Conservation (phyloP, 2,329 filamentous ascomycete genomes). For the Fusarium sp. region DNA sequence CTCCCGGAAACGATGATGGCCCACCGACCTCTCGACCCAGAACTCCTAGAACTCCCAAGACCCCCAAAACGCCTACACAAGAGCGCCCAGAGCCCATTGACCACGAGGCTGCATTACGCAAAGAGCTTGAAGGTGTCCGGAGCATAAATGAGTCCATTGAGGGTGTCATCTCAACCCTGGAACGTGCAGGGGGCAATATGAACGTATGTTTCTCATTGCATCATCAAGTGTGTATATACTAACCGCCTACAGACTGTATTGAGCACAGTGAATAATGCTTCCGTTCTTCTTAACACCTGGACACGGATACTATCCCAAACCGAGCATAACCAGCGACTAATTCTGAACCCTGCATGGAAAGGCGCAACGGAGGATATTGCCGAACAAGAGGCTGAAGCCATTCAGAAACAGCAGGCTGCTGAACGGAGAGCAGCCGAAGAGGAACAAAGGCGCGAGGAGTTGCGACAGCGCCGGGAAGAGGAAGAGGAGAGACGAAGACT, state of each 20-base stretch:
- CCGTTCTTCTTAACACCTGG: conserved; percentile 92
- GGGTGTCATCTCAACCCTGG: conserved; percentile 75
- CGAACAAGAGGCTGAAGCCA: conserved; percentile 85
- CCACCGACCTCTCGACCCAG: conserved; percentile 45
- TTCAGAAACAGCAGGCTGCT: conserved; percentile 77
- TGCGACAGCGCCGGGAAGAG: conserved; percentile 70
- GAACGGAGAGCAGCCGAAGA: conserved; percentile 82
- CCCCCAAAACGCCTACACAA: conserved; percentile 57
- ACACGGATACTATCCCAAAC: conserved; percentile 95
- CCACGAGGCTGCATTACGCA: conserved; percentile 77
- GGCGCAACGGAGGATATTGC: conserved; percentile 86
- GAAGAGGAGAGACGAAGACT: conserved; percentile 57
- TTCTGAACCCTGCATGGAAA: conserved; percentile 89
- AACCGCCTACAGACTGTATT: conserved; percentile 71
- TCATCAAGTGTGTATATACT: conserved; percentile 11
- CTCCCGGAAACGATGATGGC: conserved; percentile 49
- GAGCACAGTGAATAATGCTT: conserved; percentile 85
- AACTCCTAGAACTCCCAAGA: conserved; percentile 57
- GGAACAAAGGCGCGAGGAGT: conserved; percentile 78
- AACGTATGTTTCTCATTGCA: conserved; percentile 56
- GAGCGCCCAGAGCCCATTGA: conserved; percentile 61
- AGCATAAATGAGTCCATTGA: conserved; percentile 91
- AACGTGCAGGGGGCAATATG: conserved; percentile 81
- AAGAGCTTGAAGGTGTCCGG: conserved; percentile 83
- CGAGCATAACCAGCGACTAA: conserved; percentile 93